Base-by-base conservation (phyloP, 2,329 filamentous ascomycete species). In the Aspergillus versicolor region DNA sequence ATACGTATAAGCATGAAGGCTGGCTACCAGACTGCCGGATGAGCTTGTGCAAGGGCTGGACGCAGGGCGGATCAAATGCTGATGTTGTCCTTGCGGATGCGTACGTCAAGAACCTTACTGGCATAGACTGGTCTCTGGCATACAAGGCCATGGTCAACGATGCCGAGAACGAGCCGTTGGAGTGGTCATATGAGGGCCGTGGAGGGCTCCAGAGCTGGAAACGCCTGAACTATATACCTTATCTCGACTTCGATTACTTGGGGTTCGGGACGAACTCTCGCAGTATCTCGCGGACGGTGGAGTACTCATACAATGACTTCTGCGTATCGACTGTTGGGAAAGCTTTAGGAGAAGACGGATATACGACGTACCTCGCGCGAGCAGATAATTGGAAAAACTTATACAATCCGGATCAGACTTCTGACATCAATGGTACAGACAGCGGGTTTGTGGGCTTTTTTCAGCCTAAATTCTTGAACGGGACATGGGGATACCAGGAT, bases 261-360 rank as follows among this genome's bases (percentile, higher is more conserved):
- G 87, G 87, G 1, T 85, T 87, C 27, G 88, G 88, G 0, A 86
- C 86, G 0, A 82, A 89, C 74, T 90, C 88, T 0, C 80, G 89
- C 8, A 87, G 82, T 59, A 82, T 91, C 43, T 90, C 86, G 1
- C 81, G 89, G 13, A 91, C 88, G 0, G 80, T 91, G 2, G 89
- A 91, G 68, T 91, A 91, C 67, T 83, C 86, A 4, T 91, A 91
- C 72, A 86, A 91, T 63, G 88, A 91, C 73, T 91, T 84, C 66
- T 83, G 81, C 55, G 84, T 89, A 51, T 76, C 84, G 0, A 79
- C 85, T 41, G 83, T 90, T 55, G 87, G 86, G 0, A 77, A 76
- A 1, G 79, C 76, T 0, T 68, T 89, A 11, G 79, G 82, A n/a
- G 77, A 75, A 4, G 73, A 65, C 0, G 87, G 88, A 45, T 75